Evolutionary conservation across 768 basidiomycete species (phyloP), one percentile per base, ranked within the genome.

Genomic region (Leccinellum luteum): DNA sequence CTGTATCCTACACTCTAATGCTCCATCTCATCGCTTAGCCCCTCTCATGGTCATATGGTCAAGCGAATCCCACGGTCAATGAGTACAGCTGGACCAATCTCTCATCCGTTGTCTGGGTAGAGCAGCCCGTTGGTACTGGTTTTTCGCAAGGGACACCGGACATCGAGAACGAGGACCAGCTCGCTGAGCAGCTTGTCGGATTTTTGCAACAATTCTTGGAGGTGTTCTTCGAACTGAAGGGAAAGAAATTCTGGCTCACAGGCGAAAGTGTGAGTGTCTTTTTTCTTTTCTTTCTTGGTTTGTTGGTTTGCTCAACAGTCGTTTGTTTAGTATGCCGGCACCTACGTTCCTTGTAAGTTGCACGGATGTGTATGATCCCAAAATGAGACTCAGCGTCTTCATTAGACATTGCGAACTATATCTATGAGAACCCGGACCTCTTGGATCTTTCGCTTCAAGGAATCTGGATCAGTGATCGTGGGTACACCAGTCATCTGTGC

Each of bases 81-180:
- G 78, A 85, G 61, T 80, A 78, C 62, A 88, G 87, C 69, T 91
- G 89, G 89, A 90, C 89, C 0, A 91, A 90, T 64, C 76, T 91
- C 8, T 88, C 87, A 2, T 89, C 85, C 54, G 71, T 90, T 8
- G 72, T 90, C 17, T 92, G 81, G 77, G 81, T 91, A 9, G 90
- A 92, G 60, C 90, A 90, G 61, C 89, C 89, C 3, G 84, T 91
- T 28, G 89, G 89, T 5, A 90, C 89, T 5, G 89, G 89, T 0
- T 91, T 85, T 68, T 86, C 86, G 3, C 86, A 86, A 58, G 89
- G 89, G 17, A 75, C 59, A 14, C 87, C 89, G 1, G 82, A 85
- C 56, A 84, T 85, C 38, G 70, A 76, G 68, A 80, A 81, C 21
- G 81, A 89, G 61, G 60, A 81, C 51, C 78, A 86, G 48, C 74